Base-by-base conservation (phyloP, 1,284 basidiomycete species). In the Melanopsichium pennsylvanicum region DNA sequence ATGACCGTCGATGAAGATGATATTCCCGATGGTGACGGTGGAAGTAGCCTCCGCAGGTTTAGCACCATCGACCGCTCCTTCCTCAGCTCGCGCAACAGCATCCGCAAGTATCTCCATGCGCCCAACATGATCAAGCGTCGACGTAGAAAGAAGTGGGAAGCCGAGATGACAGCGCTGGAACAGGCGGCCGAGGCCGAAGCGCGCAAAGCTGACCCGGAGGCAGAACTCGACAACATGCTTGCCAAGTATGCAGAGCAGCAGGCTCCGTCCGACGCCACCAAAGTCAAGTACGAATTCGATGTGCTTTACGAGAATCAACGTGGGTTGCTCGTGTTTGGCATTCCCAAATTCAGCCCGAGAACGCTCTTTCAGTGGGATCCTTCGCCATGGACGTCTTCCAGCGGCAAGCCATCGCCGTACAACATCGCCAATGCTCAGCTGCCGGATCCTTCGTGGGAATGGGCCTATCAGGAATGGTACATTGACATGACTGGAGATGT, bases 401-500 rank as follows among this genome's bases (percentile, higher is more conserved):
- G 42, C 15, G 62, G 67, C 44, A 56, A 64, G 34, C 70, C 73
- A 37, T 76, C 75, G 18, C 54, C 75, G 7, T 76, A 79, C 58
- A 75, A 70, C 49, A 73, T 78, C 33, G 67, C 72, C 25, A 80
- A 76, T 33, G 75, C 76, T 12, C 78, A 80, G 59, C 57, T 80
- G 33, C 78, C 78, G 2, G 77, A 80, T 58, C 71, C 76, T 4
- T 72, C 70, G 8, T 80, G 78, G 78, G 78, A 79, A 36, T 80
- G 78, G 78, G 77, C 78, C 16, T 74, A 80, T 31, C 58, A 57
- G 12, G 73, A 76, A 23, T 80, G 78, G 78, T 55, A 73, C 42
- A 76, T 80, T 54, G 78, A 80, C 60, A 80, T 80, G 78, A 73
- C 74, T 0, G 78, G 76, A 36, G 77, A 80, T 37, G 77, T 76